Percentiles rank a stretch among this genome's conserved stretches.
phyloP scores from a whole-genome alignment of 2,329 filamentous ascomycete species.

The Nigrospora oryzae region DNA sequence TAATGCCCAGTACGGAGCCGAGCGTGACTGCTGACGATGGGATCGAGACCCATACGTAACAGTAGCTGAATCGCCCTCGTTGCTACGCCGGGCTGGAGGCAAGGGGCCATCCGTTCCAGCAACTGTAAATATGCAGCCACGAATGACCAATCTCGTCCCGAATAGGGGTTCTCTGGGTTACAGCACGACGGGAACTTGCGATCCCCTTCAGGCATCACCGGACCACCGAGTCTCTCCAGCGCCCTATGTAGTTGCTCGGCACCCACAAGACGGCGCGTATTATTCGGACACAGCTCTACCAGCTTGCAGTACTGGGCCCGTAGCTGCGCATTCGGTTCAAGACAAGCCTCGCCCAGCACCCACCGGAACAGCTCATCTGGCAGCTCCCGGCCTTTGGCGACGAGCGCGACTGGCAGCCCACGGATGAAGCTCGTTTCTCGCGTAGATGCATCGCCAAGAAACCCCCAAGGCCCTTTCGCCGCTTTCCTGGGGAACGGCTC shows the following conservation, averaged over 20 bases:
- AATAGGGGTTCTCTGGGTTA: slow-evolving; percentile 18
- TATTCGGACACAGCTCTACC: slow-evolving; percentile 32
- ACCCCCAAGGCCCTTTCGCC: slow-evolving; percentile 33
- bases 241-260: slow-evolving; percentile 38
- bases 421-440: slow-evolving; percentile 53
- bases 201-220: slow-evolving; percentile 30
- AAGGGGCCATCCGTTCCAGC: slow-evolving; percentile 26
- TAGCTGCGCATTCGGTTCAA: slow-evolving; percentile 45
- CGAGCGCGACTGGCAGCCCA: slow-evolving; percentile 50
- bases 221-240: slow-evolving; percentile 51
- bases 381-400: slow-evolving; percentile 32
- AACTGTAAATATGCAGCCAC: slow-evolving; percentile 35
- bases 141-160: slow-evolving; percentile 35
- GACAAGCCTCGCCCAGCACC: slow-evolving; percentile 52
- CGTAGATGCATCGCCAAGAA: slow-evolving; percentile 37
- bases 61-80: slow-evolving; percentile 36
- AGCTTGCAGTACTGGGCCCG: slow-evolving; percentile 54
- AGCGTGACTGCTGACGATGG: slow-evolving; percentile 23
- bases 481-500: slow-evolving; percentile 27
- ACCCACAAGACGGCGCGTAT: slow-evolving; percentile 35
- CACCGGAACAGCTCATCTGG: slow-evolving; percentile 60
- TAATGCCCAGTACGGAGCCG: slow-evolving; percentile 14
- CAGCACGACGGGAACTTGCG: slow-evolving; percentile 13
- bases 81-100: slow-evolving; percentile 23
- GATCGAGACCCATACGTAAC: slow-evolving; percentile 47